phyloP scores from a whole-genome alignment of 306 rosid species.

The Medicago lupulina region DNA sequence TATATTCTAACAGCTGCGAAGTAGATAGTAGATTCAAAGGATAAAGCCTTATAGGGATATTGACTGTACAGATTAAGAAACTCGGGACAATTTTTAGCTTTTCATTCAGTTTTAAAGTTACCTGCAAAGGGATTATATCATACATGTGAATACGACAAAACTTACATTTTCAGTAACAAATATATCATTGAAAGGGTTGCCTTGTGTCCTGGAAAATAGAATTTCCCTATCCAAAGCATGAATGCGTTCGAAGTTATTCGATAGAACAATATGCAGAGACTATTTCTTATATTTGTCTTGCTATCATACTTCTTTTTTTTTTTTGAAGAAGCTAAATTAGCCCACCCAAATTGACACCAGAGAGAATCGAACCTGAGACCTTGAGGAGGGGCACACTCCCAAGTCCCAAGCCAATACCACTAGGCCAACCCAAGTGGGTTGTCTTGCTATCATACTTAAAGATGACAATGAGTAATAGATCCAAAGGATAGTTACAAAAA shows the following conservation, averaged over 20 bases:
- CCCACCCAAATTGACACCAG: too few relatives aligned
- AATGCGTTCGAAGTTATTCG: conserved; percentile 25
- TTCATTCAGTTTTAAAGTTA: background rate
- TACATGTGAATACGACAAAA: background rate
- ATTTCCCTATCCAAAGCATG: conserved; percentile 23
- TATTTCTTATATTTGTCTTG: conserved; percentile 5
- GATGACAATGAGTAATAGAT: conserved; percentile 15
- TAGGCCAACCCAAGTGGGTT: too few relatives aligned
- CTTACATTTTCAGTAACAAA: background rate
- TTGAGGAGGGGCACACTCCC: too few relatives aligned
- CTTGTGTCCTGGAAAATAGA: conserved; percentile 17
- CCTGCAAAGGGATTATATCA: background rate
- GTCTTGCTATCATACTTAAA: background rate
- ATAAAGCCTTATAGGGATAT: background rate
- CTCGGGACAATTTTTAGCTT: background rate
- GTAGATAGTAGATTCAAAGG: conserved; percentile 6
- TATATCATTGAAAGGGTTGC: conserved; percentile 12
- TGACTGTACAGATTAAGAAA: conserved; percentile 3
- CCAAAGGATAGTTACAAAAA: background rate
- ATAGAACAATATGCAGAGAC: conserved; percentile 6
- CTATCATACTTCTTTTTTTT: background rate
- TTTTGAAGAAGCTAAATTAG: too few relatives aligned
- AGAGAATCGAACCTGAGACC: too few relatives aligned
- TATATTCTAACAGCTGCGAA: background rate
- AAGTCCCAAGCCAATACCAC: too few relatives aligned